A percentile compares a stretch with the other conserved stretches of the same genome.
Evolutionary conservation across 768 basidiomycete species (phyloP).

Genomic region (Coprinopsis sp.): DNA sequence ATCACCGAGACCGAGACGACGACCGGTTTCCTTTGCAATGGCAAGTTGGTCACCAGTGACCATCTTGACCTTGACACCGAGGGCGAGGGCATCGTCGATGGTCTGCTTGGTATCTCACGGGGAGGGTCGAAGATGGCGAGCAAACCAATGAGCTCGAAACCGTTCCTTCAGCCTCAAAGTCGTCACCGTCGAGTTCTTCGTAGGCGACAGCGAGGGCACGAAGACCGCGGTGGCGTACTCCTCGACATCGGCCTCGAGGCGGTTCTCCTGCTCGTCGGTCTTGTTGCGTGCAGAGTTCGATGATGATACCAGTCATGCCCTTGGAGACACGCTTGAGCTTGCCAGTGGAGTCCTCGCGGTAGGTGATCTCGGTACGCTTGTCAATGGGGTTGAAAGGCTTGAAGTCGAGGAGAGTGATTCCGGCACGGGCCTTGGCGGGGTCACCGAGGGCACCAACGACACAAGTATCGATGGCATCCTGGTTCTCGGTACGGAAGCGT

Average conservation of each 20-base stretch:
- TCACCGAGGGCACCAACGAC: constrained; percentile 80
- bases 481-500: constrained; percentile 99
- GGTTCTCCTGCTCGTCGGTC: constrained; percentile 85
- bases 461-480: constrained; percentile 92
- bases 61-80: constrained; percentile 99
- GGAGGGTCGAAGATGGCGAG: constrained; percentile 98
- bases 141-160: constrained; percentile 95
- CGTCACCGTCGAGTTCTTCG: constrained; percentile 86
- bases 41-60: constrained; percentile 99
- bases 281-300: constrained; percentile 98
- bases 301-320: constrained; percentile 99
- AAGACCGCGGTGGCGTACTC: constrained; percentile 96
- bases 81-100: constrained; percentile 92
- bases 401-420: constrained; percentile 96
- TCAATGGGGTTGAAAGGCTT: constrained; percentile 99
- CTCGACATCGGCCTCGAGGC: constrained; percentile 91
- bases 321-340: constrained; percentile 98
- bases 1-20: constrained; percentile 95
- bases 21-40: constrained; percentile 98
- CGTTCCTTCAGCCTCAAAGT: constrained; percentile 87
- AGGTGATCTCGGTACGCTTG: constrained; percentile 99
- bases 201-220: constrained; percentile 95
- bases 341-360: constrained; percentile 87
- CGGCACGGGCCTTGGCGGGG: constrained; percentile 67
- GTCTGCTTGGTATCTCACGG: constrained; percentile 99